These are phyloP conservation scores for Aspergillus wentii DNA, from an alignment of 495 filamentous ascomycete genomes.

Conservation along the genomic window DNA sequence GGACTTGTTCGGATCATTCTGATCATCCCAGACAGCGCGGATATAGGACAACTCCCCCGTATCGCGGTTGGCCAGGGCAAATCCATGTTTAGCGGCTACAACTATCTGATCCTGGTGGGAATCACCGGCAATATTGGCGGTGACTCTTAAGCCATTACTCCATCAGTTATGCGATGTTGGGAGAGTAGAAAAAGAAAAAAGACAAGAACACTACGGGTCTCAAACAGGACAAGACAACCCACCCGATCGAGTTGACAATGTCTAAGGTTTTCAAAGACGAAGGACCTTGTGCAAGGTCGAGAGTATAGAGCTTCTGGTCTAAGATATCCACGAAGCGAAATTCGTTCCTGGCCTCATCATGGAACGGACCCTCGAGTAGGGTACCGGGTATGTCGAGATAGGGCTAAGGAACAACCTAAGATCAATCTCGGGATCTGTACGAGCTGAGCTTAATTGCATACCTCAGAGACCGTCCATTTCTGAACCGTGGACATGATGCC, in stretches of 20 bases:
- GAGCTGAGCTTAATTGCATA: no score
- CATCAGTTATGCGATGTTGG: constrained; percentile 6
- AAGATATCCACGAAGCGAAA: constrained; percentile 91
- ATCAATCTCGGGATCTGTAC: constrained; percentile 2
- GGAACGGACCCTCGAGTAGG: constrained; percentile 81
- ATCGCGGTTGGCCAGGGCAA: constrained; percentile 66
- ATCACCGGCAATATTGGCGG: constrained; percentile 69
- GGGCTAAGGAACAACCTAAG: constrained; percentile 43
- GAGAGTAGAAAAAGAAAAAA: no score
- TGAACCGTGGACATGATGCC: constrained; percentile 30
- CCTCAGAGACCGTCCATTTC: constrained; percentile 42
- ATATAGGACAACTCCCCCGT: constrained; percentile 61
- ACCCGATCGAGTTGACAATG: constrained; percentile 63
- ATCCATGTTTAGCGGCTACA: constrained; percentile 76
- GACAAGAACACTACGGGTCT: no score
- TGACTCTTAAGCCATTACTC: constrained; percentile 53
- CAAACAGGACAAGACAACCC: constrained; percentile 7
- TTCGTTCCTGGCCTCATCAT: constrained; percentile 60
- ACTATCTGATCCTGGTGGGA: constrained; percentile 57
- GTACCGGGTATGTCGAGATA: constrained; percentile 69
- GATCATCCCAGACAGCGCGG: constrained; percentile 50
- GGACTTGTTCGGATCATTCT: constrained; percentile 37
- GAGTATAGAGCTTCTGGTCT: constrained; percentile 66
- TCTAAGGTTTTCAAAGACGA: constrained; percentile 60
- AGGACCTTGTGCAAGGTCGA: constrained; percentile 63